phyloP scores from a whole-genome alignment of 441 rosid species.

The Hura crepitans region DNA sequence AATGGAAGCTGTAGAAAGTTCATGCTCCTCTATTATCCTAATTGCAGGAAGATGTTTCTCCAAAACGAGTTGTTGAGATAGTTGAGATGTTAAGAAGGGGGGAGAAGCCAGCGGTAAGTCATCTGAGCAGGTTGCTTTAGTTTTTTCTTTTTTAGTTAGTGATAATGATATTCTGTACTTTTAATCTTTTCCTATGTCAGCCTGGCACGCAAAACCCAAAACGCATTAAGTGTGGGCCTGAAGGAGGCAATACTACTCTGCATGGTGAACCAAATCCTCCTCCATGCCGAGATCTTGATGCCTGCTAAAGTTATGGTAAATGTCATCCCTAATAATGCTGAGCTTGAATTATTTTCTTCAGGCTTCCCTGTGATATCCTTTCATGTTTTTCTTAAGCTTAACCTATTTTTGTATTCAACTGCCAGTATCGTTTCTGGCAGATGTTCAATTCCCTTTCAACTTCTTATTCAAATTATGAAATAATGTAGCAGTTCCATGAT shows the following conservation, averaged over 20 bases:
- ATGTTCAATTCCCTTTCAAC: conserved; percentile 21
- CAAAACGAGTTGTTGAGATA: conserved; percentile 83
- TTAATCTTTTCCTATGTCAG: conserved; percentile 37
- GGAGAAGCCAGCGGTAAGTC: conserved; percentile 80
- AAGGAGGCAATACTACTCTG: conserved; percentile 87
- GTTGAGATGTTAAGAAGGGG: conserved; percentile 86
- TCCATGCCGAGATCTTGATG: conserved; percentile 89
- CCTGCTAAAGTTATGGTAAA: conserved; percentile 53
- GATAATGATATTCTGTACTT: background rate
- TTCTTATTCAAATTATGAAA: conserved; percentile 22
- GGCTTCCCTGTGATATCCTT: conserved; percentile 23
- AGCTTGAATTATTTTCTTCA: conserved; percentile 28
- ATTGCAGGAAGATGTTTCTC: conserved; percentile 92
- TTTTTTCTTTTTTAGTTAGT: background rate
- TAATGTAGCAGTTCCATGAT: conserved; percentile 8
- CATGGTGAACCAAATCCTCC: conserved; percentile 83
- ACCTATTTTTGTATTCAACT: conserved; percentile 27
- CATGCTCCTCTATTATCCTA: conserved; percentile 22
- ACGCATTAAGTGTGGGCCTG: conserved; percentile 80
- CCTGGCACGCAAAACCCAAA: conserved; percentile 92
- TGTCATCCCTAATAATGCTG: conserved; percentile 42
- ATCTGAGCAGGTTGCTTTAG: background rate
- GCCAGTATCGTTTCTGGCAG: conserved; percentile 27
- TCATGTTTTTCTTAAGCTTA: conserved; percentile 23
- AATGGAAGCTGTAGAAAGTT: conserved; percentile 1